phyloP scores from a whole-genome alignment of 2,329 filamentous ascomycete genomes.

The Myriangium duriaei region DNA sequence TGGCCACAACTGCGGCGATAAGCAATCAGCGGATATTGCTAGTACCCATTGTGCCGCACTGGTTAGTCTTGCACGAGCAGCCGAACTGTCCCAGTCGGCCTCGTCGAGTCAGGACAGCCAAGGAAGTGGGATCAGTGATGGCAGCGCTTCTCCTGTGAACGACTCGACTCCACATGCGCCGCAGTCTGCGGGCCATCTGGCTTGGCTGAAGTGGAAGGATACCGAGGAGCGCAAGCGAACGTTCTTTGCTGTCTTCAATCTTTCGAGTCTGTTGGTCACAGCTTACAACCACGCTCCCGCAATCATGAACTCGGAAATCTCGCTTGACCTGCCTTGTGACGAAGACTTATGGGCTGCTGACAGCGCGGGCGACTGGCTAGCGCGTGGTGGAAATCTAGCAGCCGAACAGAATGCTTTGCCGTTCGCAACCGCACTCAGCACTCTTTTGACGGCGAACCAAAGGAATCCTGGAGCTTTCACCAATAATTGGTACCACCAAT shows the following conservation, averaged over 20 bases:
- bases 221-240: constrained; percentile 87
- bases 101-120: constrained; percentile 24
- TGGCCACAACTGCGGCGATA: constrained; percentile 87
- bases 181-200: constrained; percentile 31
- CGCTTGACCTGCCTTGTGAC: constrained; percentile 79
- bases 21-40: constrained; percentile 79
- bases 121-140: constrained; percentile 19
- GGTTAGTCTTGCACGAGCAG: constrained; percentile 79
- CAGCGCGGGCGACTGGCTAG: constrained; percentile 69
- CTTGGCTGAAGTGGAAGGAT: constrained; percentile 82
- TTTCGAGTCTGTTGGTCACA: constrained; percentile 82
- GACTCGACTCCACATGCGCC: constrained; percentile 22
- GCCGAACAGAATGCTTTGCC: constrained; percentile 59
- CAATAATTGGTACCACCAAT: constrained; percentile 15
- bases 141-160: constrained; percentile 26
- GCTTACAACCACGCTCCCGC: constrained; percentile 88
- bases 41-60: constrained; percentile 84
- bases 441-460: constrained; percentile 67
- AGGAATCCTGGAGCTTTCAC: constrained; percentile 26
- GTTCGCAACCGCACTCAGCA: constrained; percentile 72
- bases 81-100: constrained; percentile 54
- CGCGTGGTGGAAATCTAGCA: constrained; percentile 58
- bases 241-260: constrained; percentile 76
- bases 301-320: constrained; percentile 86
- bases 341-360: constrained; percentile 84